These are phyloP conservation scores for Plasmodium cynomolgi DNA, from an alignment of 169 alveolate genomes.

Conservation along the genomic window DNA sequence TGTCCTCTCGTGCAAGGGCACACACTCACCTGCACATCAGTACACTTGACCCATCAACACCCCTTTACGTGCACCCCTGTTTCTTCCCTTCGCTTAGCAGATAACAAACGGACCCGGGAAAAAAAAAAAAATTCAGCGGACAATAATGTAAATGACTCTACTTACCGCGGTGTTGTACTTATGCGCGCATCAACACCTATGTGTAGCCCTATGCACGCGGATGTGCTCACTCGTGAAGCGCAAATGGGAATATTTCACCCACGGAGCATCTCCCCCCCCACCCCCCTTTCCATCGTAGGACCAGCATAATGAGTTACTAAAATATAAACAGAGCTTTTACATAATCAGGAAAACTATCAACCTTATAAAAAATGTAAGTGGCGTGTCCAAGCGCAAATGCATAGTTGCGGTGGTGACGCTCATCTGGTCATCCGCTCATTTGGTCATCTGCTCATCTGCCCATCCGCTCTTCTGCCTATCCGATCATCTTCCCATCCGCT, in stretches of 20 bases:
- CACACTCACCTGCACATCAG: not conserved
- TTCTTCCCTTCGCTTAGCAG: not conserved
- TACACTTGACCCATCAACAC: not conserved
- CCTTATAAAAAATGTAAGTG: constrained; percentile 53
- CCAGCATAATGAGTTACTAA: constrained; percentile 19
- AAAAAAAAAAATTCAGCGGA: not conserved
- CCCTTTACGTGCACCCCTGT: not conserved
- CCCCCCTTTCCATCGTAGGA: not conserved
- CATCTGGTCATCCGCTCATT: not conserved
- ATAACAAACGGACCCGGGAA: constrained; percentile 14
- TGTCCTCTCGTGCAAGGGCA: not conserved
- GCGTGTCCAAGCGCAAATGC: not conserved
- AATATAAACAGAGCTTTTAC: constrained; percentile 66
- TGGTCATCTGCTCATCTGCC: not conserved
- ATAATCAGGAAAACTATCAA: constrained; percentile 58
- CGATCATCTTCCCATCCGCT: not conserved
- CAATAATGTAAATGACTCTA: constrained; percentile 17
- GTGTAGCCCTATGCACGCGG: not conserved
- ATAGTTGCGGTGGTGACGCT: not conserved
- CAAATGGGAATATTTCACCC: not conserved
- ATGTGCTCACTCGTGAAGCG: not conserved
- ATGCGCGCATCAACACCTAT: not conserved
- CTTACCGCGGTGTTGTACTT: not conserved
- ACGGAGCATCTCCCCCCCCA: not conserved
- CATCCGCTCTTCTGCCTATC: not conserved